Evolutionary conservation across 1,139 yeast genomes (phyloP), one percentile per base, ranked within the genome.

Genomic region (Yamadazyma atlantica): DNA sequence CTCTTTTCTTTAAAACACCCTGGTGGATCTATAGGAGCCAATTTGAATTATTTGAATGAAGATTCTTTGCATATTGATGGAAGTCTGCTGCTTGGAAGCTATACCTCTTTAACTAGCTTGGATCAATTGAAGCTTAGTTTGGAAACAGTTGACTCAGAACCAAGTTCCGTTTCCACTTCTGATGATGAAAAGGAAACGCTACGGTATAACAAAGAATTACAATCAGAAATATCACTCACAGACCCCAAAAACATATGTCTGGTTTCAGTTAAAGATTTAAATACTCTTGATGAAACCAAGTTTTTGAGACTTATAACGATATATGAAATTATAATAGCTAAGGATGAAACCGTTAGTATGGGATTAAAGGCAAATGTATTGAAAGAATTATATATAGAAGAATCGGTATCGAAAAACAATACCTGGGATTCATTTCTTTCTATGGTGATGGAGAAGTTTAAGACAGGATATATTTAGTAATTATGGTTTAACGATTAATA

Each of bases 21-120:
- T 1, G 96, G 96, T 24, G 96, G 96, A 18, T 85, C 94, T 2
- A 87, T 88, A 50, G 96, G 96, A 13, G 73, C 78, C 30, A 71
- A 60, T 42, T 64, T 70, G 45, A 60, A 69, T 34, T 67, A 66
- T 38, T 55, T 66, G 39, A 64, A 66, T 44, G 63, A 58, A 18
- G 62, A 58, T 36, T 37, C 26, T n/a, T n/a, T 4, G 35, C 35
- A 13, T 29, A 43, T 38, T 2, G 30, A 14, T 6, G 21, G 22
- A 26, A 12, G 28, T 17, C 14, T 33, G 15, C 12, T 34, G 39
- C 5, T 4, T 16, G 21, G 21, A 16, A 61, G 65, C 43, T 56
- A 52, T 29, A 48, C 66, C 1, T 62, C 69, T 2, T 44, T 63
- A 15, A 51, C 64, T 31, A 63, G 68, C 33, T 49, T 64, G 25